These are phyloP conservation scores for Medicago ruthenica DNA, from an alignment of 306 rosid species.

Conservation along the genomic window DNA sequence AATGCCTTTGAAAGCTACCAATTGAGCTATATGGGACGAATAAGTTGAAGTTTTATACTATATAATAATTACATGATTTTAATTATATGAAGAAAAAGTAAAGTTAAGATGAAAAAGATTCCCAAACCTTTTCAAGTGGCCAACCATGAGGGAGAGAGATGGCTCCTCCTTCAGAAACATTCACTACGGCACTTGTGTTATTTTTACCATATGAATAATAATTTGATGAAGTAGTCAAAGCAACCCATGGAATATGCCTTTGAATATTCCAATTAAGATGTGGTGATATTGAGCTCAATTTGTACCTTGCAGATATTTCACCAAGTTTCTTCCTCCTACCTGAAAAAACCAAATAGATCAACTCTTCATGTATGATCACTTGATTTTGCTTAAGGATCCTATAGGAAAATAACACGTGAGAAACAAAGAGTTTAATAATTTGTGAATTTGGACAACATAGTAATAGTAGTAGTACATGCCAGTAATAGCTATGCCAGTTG, in stretches of 20 bases:
- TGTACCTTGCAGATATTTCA: neutral
- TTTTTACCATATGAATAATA: constrained; percentile 23
- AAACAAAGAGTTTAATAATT: neutral
- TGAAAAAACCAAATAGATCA: constrained; percentile 31
- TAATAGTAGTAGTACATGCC: constrained; percentile 49
- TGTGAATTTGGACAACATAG: constrained; percentile 22
- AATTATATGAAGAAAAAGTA: constrained; percentile 4
- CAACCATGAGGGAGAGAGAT: constrained; percentile 28
- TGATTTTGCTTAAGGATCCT: constrained; percentile 4
- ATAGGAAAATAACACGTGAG: neutral
- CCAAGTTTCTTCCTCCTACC: constrained; percentile 37
- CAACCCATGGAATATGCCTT: constrained; percentile 32
- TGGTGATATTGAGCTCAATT: neutral
- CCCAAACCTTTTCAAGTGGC: constrained; percentile 41
- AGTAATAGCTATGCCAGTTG: constrained; percentile 36
- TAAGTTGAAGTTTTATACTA: neutral
- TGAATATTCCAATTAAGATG: neutral
- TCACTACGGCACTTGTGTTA: constrained; percentile 18
- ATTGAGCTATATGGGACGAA: too few relatives aligned
- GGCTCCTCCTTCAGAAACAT: constrained; percentile 49
- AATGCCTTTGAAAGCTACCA: too few relatives aligned
- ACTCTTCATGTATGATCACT: neutral
- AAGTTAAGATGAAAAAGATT: neutral
- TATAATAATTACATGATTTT: neutral
- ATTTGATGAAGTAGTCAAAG: constrained; percentile 27